Percentiles rank a stretch among this genome's conserved stretches.
phyloP scores from a whole-genome alignment of 768 basidiomycete species.

The Pisolithus tinctorius region DNA sequence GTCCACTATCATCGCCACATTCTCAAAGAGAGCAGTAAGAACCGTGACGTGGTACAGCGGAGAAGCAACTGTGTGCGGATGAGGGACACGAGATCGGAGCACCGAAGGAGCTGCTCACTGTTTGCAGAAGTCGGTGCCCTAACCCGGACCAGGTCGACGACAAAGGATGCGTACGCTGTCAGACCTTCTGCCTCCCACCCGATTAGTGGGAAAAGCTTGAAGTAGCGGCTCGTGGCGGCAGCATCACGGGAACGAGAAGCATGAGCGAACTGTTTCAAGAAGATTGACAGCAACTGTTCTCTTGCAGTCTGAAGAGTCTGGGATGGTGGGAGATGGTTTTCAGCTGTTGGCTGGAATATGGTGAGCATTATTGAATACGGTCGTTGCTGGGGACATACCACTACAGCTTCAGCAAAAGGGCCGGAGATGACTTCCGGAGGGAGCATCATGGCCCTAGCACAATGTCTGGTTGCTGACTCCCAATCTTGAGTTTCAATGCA shows the following conservation, averaged over 20 bases:
- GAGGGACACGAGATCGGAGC: conserved; percentile 8
- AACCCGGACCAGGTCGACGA: conserved; percentile 81
- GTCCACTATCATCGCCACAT: conserved; percentile 91
- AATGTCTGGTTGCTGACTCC: conserved; percentile 91
- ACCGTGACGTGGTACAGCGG: conserved; percentile 87
- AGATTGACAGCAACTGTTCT: conserved; percentile 67
- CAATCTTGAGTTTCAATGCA: conserved; percentile 82
- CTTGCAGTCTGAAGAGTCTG: conserved; percentile 77
- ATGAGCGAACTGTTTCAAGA: conserved; percentile 71
- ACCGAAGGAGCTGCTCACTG: conserved; percentile 41
- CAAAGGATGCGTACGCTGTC: conserved; percentile 87
- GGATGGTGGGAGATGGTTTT: conserved; percentile 77
- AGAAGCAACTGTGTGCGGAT: conserved; percentile 61
- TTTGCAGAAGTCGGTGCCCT: conserved; percentile 75
- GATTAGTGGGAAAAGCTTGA: conserved; percentile 94
- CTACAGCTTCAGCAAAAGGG: conserved; percentile 78
- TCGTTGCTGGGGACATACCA: conserved; percentile 47
- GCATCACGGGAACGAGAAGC: conserved; percentile 82
- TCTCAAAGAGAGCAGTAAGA: conserved; percentile 89
- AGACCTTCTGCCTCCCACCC: conserved; percentile 92
- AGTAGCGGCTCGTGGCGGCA: conserved; percentile 84
- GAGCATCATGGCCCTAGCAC: conserved; percentile 84
- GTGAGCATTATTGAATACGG: not conserved
- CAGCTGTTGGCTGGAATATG: conserved; percentile 72
- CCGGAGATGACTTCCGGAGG: conserved; percentile 74